These are phyloP conservation scores for Zalerion maritima DNA, from an alignment of 495 filamentous ascomycete species.

Conservation along the genomic window DNA sequence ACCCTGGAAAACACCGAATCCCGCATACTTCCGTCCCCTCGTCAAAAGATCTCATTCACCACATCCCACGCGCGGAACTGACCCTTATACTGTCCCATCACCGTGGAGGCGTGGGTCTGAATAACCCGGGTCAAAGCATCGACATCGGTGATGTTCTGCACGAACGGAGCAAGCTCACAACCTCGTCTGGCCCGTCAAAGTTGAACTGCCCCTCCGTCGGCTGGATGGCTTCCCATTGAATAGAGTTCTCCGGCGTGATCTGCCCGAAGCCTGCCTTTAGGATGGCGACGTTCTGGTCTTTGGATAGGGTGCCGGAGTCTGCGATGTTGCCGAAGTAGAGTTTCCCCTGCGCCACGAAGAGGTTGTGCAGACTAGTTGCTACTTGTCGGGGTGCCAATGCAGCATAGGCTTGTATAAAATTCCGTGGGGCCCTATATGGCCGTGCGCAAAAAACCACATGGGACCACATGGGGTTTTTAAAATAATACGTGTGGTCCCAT, in stretches of 20 bases:
- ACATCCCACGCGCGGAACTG: slow-evolving; percentile 52
- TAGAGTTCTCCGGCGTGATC: slow-evolving; percentile 53
- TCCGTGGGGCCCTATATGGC: too few species aligned
- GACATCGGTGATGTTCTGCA: slow-evolving; percentile 36
- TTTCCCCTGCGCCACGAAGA: slow-evolving; percentile 46
- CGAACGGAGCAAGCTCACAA: slow-evolving; percentile 50
- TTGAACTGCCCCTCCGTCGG: slow-evolving; percentile 32
- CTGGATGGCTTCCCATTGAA: slow-evolving; percentile 47
- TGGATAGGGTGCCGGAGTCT: slow-evolving; percentile 37
- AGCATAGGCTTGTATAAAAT: too few species aligned
- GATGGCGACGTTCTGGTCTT: slow-evolving; percentile 37
- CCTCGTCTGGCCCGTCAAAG: slow-evolving; percentile 36
- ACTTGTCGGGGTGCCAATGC: too few species aligned
- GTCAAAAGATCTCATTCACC: slow-evolving; percentile 53
- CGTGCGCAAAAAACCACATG: too few species aligned
- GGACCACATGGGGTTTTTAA: too few species aligned
- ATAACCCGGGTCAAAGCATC: slow-evolving; percentile 37
- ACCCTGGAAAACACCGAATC: slow-evolving; percentile 42
- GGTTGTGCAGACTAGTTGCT: slow-evolving; percentile 32
- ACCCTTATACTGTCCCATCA: slow-evolving; percentile 44
- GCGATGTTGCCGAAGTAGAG: slow-evolving; percentile 43
- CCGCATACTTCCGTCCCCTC: slow-evolving; percentile 44
- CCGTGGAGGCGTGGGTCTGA: slow-evolving; percentile 42
- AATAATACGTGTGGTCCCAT: too few species aligned
- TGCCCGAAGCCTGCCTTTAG: slow-evolving; percentile 46